These are phyloP conservation scores for Cruciata laevipes DNA, from an alignment of 257 asterid species.

Conservation along the genomic window DNA sequence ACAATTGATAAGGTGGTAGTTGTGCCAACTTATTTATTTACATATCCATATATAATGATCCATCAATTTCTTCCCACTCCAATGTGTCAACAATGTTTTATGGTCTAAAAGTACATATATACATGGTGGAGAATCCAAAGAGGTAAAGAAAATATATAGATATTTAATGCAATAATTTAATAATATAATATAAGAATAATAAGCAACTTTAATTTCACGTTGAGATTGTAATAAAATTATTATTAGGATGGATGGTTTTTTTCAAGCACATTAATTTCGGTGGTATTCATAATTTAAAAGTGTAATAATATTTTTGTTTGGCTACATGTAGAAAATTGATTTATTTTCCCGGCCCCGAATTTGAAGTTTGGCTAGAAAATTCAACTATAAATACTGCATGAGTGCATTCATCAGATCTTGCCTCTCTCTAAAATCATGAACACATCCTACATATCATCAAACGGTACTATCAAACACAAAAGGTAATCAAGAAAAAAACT, in stretches of 20 bases:
- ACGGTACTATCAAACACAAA: constrained; percentile 9
- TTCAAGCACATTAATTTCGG: too few species aligned
- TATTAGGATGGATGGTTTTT: too few species aligned
- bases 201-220: neutral
- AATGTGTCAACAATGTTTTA: neutral
- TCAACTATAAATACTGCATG: neutral
- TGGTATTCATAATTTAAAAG: too few species aligned
- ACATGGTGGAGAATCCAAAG: neutral
- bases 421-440: neutral
- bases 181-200: too few species aligned
- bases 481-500: constrained; percentile 10
- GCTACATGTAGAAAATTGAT: too few species aligned
- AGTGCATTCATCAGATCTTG: neutral
- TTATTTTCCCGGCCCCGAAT: too few species aligned
- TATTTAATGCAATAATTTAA: too few species aligned
- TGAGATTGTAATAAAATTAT: neutral
- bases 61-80: constrained; percentile 4
- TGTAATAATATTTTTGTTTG: too few species aligned
- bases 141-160: neutral
- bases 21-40: constrained; percentile 1
- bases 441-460: neutral
- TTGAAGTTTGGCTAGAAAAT: neutral
- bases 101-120: neutral
- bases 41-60: neutral
- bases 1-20: constrained; percentile 6